Base-by-base conservation (phyloP, 257 asterid species). In the Solanum piurae region DNA sequence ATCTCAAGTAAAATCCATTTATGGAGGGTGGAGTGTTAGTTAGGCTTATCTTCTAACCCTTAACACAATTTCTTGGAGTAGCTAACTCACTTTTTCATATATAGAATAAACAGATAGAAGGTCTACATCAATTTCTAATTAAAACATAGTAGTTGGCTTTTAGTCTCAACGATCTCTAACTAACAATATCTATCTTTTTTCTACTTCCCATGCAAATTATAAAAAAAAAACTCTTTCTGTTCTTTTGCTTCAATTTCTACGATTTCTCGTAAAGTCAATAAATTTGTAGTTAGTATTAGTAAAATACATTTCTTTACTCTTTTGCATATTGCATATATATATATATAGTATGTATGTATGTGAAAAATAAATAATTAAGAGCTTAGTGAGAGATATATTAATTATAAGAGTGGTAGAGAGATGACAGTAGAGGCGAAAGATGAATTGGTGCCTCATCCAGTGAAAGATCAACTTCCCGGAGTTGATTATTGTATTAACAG, bases 381-480 rank as follows among this genome's bases (percentile, higher is more conserved):
- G 52, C 4, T 76, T 40, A 76, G 34, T 40, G 6, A 76, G 13
- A 74, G 13, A 74, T 5, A 21, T 21, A 80, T 25, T 20, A 55
- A 80, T 42, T 20, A 55, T 36, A 68, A 46, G 18, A 29, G 69
- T 18, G 20, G 42, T 27, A 58, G 40, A 36, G 49, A 84, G 91
- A 85, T 83, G 91, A 49, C 77, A 33, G 91, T 37, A 87, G 23
- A 86, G 86, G 90, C 69, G 79, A 93, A 92, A 92, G 96, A 93
- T 27, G 98, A 95, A 74, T 89, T 93, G 64, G 95, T 85, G 91
- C 98, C 98, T 62, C 99, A 96, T 60, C 98, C 99, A 14, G 94
- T 95, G 66, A 95, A 93, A 83, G 97, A 93, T 74, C 99, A 96
- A 84, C 96, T 95, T 84, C 91, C 94, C 52, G 98, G 98, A 40